phyloP scores from a whole-genome alignment of 2,329 filamentous ascomycete species.

The Pseudogymnoascus sp. region DNA sequence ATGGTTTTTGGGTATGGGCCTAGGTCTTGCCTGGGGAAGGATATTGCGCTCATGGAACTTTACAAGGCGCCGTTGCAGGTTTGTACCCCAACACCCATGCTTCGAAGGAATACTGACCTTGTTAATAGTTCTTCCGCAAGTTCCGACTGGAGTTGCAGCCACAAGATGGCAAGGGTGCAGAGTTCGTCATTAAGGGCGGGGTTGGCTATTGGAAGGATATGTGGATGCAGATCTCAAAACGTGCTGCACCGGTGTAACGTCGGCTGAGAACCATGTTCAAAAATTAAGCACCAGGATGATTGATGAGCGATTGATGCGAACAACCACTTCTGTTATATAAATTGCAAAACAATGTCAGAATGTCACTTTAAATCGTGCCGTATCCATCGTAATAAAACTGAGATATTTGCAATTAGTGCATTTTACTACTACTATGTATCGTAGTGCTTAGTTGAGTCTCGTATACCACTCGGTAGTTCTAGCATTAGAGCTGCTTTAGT shows the following conservation, averaged over 20 bases:
- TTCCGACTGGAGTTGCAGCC: constrained; percentile 28
- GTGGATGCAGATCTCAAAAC: constrained; percentile 28
- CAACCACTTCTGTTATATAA: not conserved
- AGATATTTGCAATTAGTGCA: not conserved
- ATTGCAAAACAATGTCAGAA: not conserved
- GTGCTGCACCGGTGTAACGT: constrained; percentile 3
- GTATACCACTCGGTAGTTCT: not conserved
- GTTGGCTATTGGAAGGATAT: constrained; percentile 36
- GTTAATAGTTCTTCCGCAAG: constrained; percentile 32
- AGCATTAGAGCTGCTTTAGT: not conserved
- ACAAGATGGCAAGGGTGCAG: constrained; percentile 26
- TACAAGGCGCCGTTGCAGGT: constrained; percentile 35
- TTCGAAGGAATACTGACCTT: constrained; percentile 12
- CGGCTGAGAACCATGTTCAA: not conserved
- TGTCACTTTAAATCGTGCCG: not conserved
- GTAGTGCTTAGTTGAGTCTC: not conserved
- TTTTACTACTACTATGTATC: not conserved
- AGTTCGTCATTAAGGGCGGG: constrained; percentile 35
- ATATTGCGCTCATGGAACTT: constrained; percentile 45
- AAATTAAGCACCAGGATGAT: not conserved
- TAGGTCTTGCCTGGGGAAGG: constrained; percentile 39
- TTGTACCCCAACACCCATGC: not conserved
- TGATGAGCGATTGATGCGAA: not conserved
- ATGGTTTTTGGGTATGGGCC: constrained; percentile 44
- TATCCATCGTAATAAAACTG: not conserved